These are phyloP conservation scores for Aspergillus eucalypticola DNA, from an alignment of 2,329 filamentous ascomycete species.

Conservation along the genomic window DNA sequence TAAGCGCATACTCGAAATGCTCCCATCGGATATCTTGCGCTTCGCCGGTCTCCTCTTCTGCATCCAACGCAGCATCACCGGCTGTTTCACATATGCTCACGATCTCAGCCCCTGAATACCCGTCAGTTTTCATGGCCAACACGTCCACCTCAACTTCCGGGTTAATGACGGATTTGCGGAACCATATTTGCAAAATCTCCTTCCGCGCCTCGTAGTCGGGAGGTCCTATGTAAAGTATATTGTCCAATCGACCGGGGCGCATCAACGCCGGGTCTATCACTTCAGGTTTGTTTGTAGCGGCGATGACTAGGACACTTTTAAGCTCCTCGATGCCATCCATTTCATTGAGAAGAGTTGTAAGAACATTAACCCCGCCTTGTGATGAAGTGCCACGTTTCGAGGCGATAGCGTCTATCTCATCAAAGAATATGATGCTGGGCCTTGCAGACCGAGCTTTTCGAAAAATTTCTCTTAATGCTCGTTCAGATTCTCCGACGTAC, in stretches of 20 bases:
- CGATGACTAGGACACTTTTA: constrained; percentile 80
- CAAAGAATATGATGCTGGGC: constrained; percentile 94
- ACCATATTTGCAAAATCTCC: constrained; percentile 73
- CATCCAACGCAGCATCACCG: constrained; percentile 54
- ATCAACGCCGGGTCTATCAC: constrained; percentile 82
- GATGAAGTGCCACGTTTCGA: constrained; percentile 55
- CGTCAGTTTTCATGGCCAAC: constrained; percentile 67
- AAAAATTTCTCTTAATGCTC: constrained; percentile 81
- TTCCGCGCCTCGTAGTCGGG: constrained; percentile 71
- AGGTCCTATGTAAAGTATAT: constrained; percentile 80
- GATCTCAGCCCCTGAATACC: constrained; percentile 85
- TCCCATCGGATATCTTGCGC: constrained; percentile 39
- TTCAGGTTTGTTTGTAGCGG: constrained; percentile 88
- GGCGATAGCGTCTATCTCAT: constrained; percentile 89
- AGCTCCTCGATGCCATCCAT: constrained; percentile 93
- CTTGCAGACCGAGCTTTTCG: constrained; percentile 79
- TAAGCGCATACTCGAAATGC: constrained; percentile 49
- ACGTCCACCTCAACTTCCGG: constrained; percentile 65
- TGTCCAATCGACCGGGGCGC: constrained; percentile 81
- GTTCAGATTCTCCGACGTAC: constrained; percentile 95
- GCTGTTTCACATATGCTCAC: constrained; percentile 59
- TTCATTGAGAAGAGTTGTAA: constrained; percentile 87
- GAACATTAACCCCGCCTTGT: constrained; percentile 69
- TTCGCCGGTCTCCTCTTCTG: constrained; percentile 47
- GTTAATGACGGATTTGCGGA: constrained; percentile 60